These are phyloP conservation scores for Breynia disticha DNA, from an alignment of 441 rosid genomes.

Conservation along the genomic window DNA sequence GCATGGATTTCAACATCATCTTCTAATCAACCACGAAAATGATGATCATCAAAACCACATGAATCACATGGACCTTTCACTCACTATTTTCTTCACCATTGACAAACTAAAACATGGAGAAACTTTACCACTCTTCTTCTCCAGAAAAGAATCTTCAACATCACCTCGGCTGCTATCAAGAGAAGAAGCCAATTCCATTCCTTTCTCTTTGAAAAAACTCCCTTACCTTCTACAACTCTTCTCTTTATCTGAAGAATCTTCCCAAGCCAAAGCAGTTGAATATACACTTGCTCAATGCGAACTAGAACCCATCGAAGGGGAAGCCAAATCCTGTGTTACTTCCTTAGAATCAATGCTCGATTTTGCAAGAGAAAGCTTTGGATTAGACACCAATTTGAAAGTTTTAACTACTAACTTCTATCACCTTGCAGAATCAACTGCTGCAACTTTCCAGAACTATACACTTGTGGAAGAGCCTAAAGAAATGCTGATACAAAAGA, in stretches of 20 bases:
- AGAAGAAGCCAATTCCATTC: constrained; percentile 47
- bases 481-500: constrained; percentile 26
- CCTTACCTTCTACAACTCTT: constrained; percentile 43
- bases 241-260: constrained; percentile 43
- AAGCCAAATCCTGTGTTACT: constrained; percentile 48
- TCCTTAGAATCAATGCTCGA: constrained; percentile 74
- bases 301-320: constrained; percentile 34
- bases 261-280: constrained; percentile 62
- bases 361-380: constrained; percentile 32
- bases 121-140: constrained; percentile 35
- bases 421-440: background rate
- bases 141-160: constrained; percentile 27
- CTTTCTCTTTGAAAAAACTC: constrained; percentile 48
- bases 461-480: constrained; percentile 35
- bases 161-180: constrained; percentile 53
- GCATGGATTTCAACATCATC: too few relatives aligned
- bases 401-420: constrained; percentile 32
- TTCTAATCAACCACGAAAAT: too few relatives aligned
- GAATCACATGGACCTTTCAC: constrained; percentile 27
- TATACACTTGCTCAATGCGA: constrained; percentile 51
- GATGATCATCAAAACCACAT: too few relatives aligned
- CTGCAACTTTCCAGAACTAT: constrained; percentile 31
- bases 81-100: constrained; percentile 42
- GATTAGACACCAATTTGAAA: constrained; percentile 23
- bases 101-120: constrained; percentile 39